phyloP scores from a whole-genome alignment of 2,329 filamentous ascomycete genomes.

The Phyllosticta citrichinensis region DNA sequence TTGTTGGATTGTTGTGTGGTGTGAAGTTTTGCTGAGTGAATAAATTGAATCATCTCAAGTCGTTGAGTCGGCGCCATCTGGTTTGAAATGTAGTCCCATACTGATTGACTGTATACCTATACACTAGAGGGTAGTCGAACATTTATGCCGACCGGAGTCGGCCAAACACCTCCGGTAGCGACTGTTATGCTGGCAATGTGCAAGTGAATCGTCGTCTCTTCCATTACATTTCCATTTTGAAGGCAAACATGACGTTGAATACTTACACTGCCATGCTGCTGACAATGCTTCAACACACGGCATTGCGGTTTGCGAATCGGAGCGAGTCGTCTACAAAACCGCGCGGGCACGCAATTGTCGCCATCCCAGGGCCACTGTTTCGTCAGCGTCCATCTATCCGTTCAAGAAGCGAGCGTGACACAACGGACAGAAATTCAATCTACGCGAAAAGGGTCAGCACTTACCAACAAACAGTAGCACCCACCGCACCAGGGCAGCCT shows the following conservation, averaged over 20 bases:
- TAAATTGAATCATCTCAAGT: too few relatives aligned
- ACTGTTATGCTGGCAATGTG: too few relatives aligned
- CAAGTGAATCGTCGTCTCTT: too few relatives aligned
- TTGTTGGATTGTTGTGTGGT: background rate
- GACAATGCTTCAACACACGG: background rate
- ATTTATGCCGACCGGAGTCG: too few relatives aligned
- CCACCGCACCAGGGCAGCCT: background rate
- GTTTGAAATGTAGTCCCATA: too few relatives aligned
- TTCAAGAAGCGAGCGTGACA: background rate
- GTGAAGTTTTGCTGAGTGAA: too few relatives aligned
- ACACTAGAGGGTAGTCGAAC: too few relatives aligned
- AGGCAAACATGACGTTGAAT: background rate
- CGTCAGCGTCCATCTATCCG: background rate
- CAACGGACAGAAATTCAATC: background rate
- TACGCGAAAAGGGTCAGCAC: background rate
- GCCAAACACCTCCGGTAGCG: too few relatives aligned
- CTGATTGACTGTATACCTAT: too few relatives aligned
- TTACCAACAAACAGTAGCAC: slow-evolving; percentile 7
- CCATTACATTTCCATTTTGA: too few relatives aligned
- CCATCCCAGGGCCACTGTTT: background rate
- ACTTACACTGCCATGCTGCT: background rate
- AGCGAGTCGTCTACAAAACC: background rate
- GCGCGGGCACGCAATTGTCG: background rate
- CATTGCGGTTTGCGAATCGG: background rate
- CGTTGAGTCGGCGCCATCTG: too few relatives aligned